Evolutionary conservation across 331 rosid species (phyloP), one percentile per base, ranked within the genome.

Genomic region (Ulmus americana): DNA sequence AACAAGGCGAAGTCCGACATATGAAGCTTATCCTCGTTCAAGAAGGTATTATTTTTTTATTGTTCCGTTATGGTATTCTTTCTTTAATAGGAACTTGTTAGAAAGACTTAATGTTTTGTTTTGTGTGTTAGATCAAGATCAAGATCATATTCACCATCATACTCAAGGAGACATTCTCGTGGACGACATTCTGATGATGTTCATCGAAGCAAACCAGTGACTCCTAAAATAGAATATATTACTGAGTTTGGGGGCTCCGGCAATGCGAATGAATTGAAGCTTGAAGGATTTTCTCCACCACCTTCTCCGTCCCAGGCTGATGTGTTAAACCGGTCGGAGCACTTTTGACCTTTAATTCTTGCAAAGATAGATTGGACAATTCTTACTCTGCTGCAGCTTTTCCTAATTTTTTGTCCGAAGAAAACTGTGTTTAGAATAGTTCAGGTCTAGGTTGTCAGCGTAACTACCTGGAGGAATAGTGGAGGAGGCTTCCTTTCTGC

Each of bases 281-380:
- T 70, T 56, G 88, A 80, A 78, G 86, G 87, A 78, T 74, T 85
- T 76, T 90, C 99, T 80, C 97, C 95, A 71, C 95, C 99, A 35
- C 76, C 81, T 46, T 90, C 99, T 79, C 86, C 85, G 67, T 83
- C 95, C 61, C 97, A 78, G 68, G 82, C 89, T 75, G 91, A 90
- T 83, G 57, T 64, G 77, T 78, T 90, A 70, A 94, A 77, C 88
- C 97, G 99, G 99, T 94, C 96, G 97, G 98, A 87, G 97, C 98
- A 92, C 98, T 88, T 82, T 88, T 82, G 87, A 85, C 90, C 99
- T 82, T 94, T 92, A 72, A 84, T 84, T 85, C 78, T 89, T 89
- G 90, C 90, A 86, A 89, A 86, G 97, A 94, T 94, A 79, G 85
- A 85, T 87, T 87, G 83, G 99, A 84, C 86, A 81, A 83, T 88